Evolutionary conservation across 352 stramenopile species (phyloP).

Genomic region (Globisporangium middletonii): DNA sequence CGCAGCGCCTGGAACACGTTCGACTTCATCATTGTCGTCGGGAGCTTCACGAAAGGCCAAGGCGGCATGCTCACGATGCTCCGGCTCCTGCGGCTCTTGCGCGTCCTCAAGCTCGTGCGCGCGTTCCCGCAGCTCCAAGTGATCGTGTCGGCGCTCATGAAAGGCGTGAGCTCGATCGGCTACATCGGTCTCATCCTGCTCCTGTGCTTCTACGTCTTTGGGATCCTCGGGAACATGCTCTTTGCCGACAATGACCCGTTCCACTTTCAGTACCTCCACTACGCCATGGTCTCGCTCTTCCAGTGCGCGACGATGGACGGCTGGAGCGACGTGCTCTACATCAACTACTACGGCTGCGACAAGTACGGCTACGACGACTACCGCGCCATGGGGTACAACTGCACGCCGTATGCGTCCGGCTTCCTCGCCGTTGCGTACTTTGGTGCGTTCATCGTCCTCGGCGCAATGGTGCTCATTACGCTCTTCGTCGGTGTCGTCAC

Average conservation of each 20-base stretch:
- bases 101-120: slow-evolving; percentile 85
- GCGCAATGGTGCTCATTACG: slow-evolving; percentile 86
- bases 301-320: slow-evolving; percentile 84
- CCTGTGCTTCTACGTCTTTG: slow-evolving; percentile 89
- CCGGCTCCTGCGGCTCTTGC: slow-evolving; percentile 70
- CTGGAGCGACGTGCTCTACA: slow-evolving; percentile 89
- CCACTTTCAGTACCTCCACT: slow-evolving; percentile 86
- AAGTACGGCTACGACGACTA: slow-evolving; percentile 75
- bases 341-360: slow-evolving; percentile 88
- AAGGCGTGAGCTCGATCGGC: slow-evolving; percentile 78
- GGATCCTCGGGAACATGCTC: slow-evolving; percentile 88
- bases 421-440: slow-evolving; percentile 75
- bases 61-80: slow-evolving; percentile 83
- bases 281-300: slow-evolving; percentile 88
- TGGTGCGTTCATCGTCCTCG: slow-evolving; percentile 75
- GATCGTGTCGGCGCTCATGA: slow-evolving; percentile 89
- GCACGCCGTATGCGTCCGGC: slow-evolving; percentile 29
- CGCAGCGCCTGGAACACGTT: slow-evolving; percentile 73
- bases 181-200: slow-evolving; percentile 89
- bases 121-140: slow-evolving; percentile 84
- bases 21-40: slow-evolving; percentile 81
- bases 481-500: slow-evolving; percentile 91
- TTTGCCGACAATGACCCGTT: slow-evolving; percentile 86
- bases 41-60: slow-evolving; percentile 55
- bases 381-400: slow-evolving; percentile 47